phyloP scores from a whole-genome alignment of 306 rosid species.

The Pachyrhizus erosus region DNA sequence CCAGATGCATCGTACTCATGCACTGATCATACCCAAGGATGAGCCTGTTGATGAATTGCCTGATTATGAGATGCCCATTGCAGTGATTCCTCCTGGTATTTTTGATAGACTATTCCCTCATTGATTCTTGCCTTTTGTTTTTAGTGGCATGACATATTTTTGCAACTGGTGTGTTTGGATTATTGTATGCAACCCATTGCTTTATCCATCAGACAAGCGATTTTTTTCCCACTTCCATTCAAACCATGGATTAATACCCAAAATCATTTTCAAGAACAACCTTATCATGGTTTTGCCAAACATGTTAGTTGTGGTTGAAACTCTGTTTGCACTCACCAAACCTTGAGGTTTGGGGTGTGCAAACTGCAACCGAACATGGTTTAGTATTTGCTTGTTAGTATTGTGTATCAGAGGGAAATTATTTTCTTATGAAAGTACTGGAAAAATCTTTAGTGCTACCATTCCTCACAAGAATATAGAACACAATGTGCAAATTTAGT shows the following conservation, averaged over 20 bases:
- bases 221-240: neutral
- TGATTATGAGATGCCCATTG: conserved; percentile 62
- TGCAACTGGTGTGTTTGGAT: conserved; percentile 6
- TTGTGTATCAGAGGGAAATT: neutral
- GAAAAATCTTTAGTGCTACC: neutral
- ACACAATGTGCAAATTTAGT: neutral
- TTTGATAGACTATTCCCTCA: conserved; percentile 14
- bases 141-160: conserved; percentile 16
- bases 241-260: conserved; percentile 1
- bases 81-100: conserved; percentile 73
- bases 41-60: conserved; percentile 71
- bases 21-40: conserved; percentile 70
- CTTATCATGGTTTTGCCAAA: conserved; percentile 9
- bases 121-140: conserved; percentile 7
- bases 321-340: neutral
- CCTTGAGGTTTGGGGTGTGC: neutral
- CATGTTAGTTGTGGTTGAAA: conserved; percentile 16
- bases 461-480: neutral
- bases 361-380: neutral
- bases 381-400: conserved; percentile 4
- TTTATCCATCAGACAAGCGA: conserved; percentile 4
- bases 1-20: conserved; percentile 39
- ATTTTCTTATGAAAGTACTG: neutral
- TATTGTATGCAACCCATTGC: conserved; percentile 21
- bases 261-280: neutral